Evolutionary conservation across 495 filamentous ascomycete species (phyloP), one percentile per base, ranked within the genome.

Genomic region (Elaphomyces granulatus): DNA sequence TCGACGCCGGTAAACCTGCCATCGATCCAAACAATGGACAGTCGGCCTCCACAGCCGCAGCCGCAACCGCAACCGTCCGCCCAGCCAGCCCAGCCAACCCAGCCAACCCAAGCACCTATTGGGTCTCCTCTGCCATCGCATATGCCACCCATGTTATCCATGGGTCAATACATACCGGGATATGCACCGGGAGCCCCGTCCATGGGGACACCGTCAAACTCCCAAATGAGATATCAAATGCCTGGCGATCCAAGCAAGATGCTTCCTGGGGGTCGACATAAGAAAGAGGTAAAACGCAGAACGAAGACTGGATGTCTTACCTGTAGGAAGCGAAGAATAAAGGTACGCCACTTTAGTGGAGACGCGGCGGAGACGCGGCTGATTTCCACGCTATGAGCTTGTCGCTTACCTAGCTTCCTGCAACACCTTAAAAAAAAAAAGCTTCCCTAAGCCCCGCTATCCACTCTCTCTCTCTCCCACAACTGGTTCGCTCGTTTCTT

Each of bases 241-340:
- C 51, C 50, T 8, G 59, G 59, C 2, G 63, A 66, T 33, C 51
- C 63, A 1, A 64, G 72, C 44, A 76, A 79, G 34, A 75, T 85
- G 47, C 66, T 94, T 61, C 79, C 78, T 20, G 77, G 83, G 37
- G 80, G 81, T 23, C 72, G 87, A 45, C 84, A 92, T 61, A 96
- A 95, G 67, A 95, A 96, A 72, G 90, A 98, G 65, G 94, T 98
- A 58, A 96, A 98, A 70, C 77, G 90, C 51, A 75, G 90, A 51
- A 98, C 90, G 32, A 98, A 98, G 68, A 95, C 90, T 3, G 90
- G 90, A 10, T 98, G 90, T 60, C 63, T 96, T 59, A 98, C 90
- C 23, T 98, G 90, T 70, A 77, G 90, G 46, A 95, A 95, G 60
- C 77, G 90, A 51, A 74, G 90, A 61, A 96, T 98, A 65, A 98